phyloP scores from a whole-genome alignment of 306 rosid genomes.

The Delonix regia region DNA sequence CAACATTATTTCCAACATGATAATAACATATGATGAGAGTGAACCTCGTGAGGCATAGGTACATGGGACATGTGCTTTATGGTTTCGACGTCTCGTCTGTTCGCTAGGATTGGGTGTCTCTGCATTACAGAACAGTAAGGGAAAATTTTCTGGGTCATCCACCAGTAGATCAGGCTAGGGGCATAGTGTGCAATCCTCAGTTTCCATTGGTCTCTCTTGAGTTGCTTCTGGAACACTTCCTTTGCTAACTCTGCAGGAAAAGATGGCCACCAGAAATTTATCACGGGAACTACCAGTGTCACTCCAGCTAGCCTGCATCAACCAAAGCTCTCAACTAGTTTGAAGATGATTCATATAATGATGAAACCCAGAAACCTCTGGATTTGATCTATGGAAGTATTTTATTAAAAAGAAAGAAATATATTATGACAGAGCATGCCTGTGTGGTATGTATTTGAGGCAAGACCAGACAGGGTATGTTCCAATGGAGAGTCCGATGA shows the following conservation, averaged over 20 bases:
- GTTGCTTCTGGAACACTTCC: conserved; percentile 29
- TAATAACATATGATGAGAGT: too few species aligned
- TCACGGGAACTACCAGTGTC: conserved; percentile 40
- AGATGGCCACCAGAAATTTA: conserved; percentile 49
- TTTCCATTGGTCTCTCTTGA: conserved; percentile 38
- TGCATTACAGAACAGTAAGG: conserved; percentile 39
- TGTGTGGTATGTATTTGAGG: conserved; percentile 44
- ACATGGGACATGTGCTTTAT: conserved; percentile 33
- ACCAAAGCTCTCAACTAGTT: neutral
- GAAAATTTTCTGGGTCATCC: conserved; percentile 49
- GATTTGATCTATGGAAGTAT: too few species aligned
- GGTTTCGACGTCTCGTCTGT: conserved; percentile 40
- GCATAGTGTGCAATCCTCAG: conserved; percentile 42
- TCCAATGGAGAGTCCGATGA: conserved; percentile 48
- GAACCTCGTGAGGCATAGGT: conserved; percentile 36
- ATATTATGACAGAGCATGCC: neutral
- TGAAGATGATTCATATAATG: neutral
- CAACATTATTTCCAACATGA: too few species aligned
- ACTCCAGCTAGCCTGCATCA: conserved; percentile 40
- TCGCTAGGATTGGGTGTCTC: conserved; percentile 36
- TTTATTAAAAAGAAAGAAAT: neutral
- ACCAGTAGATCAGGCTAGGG: conserved; percentile 41
- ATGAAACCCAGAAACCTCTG: too few species aligned
- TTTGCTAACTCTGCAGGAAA: conserved; percentile 31
- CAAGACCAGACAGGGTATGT: conserved; percentile 41